Percentiles rank a stretch among this genome's conserved stretches.
Conservation (phyloP, 2,329 filamentous ascomycete species). For the Thelonectria rubi region DNA sequence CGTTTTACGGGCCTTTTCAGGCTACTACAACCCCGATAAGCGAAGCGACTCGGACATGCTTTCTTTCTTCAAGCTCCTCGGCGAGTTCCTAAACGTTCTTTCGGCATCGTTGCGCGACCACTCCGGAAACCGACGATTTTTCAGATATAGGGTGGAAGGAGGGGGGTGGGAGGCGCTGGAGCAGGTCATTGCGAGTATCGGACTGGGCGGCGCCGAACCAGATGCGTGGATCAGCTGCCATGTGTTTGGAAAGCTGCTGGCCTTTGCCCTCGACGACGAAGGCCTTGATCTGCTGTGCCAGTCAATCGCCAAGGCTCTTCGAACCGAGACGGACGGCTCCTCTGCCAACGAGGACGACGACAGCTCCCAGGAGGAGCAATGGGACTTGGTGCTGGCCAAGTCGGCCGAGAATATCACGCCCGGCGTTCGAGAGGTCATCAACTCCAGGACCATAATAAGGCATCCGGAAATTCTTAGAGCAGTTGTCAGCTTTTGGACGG, state of each 20-base stretch:
- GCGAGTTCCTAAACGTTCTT: conserved; percentile 76
- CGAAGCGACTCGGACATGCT: conserved; percentile 69
- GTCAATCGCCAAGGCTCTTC: conserved; percentile 52
- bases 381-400: conserved; percentile 50
- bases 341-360: conserved; percentile 43
- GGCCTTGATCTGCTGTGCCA: conserved; percentile 75
- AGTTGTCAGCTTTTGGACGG: conserved; percentile 71
- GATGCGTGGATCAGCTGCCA: conserved; percentile 75
- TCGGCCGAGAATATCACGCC: conserved; percentile 51
- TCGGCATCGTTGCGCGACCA: conserved; percentile 80
- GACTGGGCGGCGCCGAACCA: conserved; percentile 70
- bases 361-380: conserved; percentile 48
- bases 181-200: conserved; percentile 74
- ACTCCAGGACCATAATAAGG: conserved; percentile 61
- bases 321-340: conserved; percentile 43
- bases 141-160: conserved; percentile 76
- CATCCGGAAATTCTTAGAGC: conserved; percentile 71
- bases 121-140: conserved; percentile 87
- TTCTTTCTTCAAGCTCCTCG: conserved; percentile 73
- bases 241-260: conserved; percentile 82
- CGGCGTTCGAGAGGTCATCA: conserved; percentile 59
- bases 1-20: conserved; percentile 74
- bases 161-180: conserved; percentile 84
- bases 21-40: conserved; percentile 77
- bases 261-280: conserved; percentile 83